phyloP scores from a whole-genome alignment of 768 basidiomycete species.

The Tephrocybe sp. region DNA sequence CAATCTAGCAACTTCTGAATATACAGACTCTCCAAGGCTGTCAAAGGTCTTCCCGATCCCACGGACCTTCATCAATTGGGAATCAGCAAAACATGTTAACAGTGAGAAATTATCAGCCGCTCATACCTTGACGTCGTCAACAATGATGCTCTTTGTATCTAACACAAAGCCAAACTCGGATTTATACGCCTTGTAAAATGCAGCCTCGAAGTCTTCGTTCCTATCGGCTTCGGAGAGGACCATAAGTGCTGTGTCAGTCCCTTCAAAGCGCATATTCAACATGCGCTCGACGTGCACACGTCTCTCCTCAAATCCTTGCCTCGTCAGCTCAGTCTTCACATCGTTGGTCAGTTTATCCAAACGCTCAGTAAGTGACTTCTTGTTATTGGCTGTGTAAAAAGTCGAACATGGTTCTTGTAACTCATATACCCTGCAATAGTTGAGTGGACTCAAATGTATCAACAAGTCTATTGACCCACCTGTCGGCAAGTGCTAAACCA shows the following conservation, averaged over 20 bases:
- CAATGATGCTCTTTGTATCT: conserved; percentile 78
- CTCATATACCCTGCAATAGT: conserved; percentile 65
- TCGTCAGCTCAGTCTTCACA: conserved; percentile 65
- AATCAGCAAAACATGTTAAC: background rate
- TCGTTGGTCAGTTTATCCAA: conserved; percentile 66
- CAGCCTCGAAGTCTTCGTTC: conserved; percentile 71
- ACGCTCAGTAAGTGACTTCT: conserved; percentile 54
- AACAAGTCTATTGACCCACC: conserved; percentile 28
- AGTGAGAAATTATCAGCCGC: background rate
- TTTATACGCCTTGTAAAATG: conserved; percentile 81
- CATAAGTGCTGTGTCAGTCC: conserved; percentile 93
- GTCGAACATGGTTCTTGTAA: conserved; percentile 88
- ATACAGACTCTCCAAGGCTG: conserved; percentile 75
- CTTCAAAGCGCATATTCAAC: conserved; percentile 92
- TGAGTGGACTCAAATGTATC: background rate
- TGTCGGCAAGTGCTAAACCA: conserved; percentile 88
- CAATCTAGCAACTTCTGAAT: conserved; percentile 66
- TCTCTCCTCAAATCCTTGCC: conserved; percentile 78
- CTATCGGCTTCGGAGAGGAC: conserved; percentile 65
- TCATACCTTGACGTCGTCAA: conserved; percentile 86
- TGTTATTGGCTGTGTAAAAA: conserved; percentile 66
- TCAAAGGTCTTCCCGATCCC: conserved; percentile 92
- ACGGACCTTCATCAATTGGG: conserved; percentile 53
- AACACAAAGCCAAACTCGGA: conserved; percentile 91
- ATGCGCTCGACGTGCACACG: conserved; percentile 78